phyloP scores from a whole-genome alignment of 306 rosid species.

The Cicer yamashitae region DNA sequence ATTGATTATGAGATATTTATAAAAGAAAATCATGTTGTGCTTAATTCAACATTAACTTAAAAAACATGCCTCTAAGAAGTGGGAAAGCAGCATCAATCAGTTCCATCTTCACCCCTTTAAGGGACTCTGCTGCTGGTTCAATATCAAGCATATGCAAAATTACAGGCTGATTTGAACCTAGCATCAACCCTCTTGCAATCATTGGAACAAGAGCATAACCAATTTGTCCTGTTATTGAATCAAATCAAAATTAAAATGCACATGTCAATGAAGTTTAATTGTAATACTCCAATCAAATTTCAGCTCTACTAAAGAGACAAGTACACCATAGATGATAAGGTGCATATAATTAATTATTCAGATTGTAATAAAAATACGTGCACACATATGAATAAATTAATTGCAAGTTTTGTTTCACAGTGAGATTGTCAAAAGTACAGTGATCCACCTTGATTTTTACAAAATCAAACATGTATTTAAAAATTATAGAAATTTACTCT shows the following conservation, averaged over 20 bases:
- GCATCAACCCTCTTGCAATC: constrained; percentile 79
- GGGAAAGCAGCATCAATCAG: constrained; percentile 73
- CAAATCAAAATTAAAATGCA: constrained; percentile 4
- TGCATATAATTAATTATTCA: too few relatives aligned
- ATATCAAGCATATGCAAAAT: constrained; percentile 79
- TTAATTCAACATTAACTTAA: background rate
- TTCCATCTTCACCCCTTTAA: constrained; percentile 77
- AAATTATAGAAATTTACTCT: background rate
- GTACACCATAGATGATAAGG: too few relatives aligned
- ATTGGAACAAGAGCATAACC: constrained; percentile 85
- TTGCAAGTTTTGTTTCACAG: too few relatives aligned
- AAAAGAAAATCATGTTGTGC: background rate
- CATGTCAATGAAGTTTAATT: background rate
- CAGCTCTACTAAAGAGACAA: too few relatives aligned
- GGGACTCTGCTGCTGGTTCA: constrained; percentile 64
- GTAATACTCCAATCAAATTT: background rate
- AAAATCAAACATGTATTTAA: too few relatives aligned
- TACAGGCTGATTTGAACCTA: constrained; percentile 74
- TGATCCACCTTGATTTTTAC: too few relatives aligned
- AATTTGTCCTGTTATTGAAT: constrained; percentile 66
- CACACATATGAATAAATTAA: background rate
- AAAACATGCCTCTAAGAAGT: constrained; percentile 56
- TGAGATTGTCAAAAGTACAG: too few relatives aligned
- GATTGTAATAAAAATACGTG: background rate
- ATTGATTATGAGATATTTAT: background rate